Evolutionary conservation across 2,329 filamentous ascomycete genomes (phyloP).

Genomic region (Botrytis hyacinthi): DNA sequence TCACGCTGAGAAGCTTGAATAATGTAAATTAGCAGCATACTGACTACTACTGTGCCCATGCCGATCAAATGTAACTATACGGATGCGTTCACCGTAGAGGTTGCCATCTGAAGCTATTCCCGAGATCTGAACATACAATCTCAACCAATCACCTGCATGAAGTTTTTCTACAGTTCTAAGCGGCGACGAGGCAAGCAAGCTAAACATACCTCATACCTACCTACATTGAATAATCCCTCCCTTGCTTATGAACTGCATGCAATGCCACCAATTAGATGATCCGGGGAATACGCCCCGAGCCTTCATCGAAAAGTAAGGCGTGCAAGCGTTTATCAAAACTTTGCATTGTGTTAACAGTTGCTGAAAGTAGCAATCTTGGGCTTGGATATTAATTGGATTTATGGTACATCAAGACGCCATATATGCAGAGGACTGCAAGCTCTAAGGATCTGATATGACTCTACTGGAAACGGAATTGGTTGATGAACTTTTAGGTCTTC

Average conservation of each 20-base stretch:
- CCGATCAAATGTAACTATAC: neutral
- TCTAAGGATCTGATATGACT: neutral
- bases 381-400: neutral
- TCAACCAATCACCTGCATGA: neutral
- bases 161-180: neutral
- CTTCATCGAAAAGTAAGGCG: neutral
- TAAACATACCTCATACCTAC: neutral
- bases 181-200: slow-evolving; percentile 1
- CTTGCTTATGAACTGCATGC: neutral
- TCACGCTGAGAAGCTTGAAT: neutral
- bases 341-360: neutral
- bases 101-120: neutral
- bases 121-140: neutral
- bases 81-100: neutral
- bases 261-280: neutral
- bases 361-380: neutral
- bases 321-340: neutral
- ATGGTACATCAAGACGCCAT: neutral
- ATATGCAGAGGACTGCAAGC: neutral
- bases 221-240: neutral
- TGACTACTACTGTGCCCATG: neutral
- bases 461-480: neutral
- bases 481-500: neutral
- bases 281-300: neutral
- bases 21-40: neutral